phyloP scores from a whole-genome alignment of 2,329 filamentous ascomycete genomes.

The Chrysoporthe cubensis region DNA sequence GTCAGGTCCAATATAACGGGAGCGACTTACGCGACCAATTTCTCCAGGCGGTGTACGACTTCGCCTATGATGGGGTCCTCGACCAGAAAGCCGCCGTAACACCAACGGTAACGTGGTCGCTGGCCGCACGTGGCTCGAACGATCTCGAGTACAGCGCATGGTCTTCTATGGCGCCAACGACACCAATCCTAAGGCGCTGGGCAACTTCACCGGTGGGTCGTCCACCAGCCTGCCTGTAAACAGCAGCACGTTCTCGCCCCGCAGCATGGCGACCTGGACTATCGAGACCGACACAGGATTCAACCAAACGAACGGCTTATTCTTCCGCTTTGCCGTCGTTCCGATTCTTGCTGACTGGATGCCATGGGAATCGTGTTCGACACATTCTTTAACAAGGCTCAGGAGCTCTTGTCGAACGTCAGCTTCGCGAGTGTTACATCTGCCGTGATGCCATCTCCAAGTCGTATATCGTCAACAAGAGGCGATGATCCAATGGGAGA shows the following conservation, averaged over 20 bases:
- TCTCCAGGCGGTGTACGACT: constrained; percentile 21
- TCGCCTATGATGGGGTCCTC: constrained; percentile 19
- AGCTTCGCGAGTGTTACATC: background rate
- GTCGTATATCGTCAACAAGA: constrained; percentile 5
- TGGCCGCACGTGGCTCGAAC: background rate
- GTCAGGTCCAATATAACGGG: constrained; percentile 12
- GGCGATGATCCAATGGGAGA: constrained; percentile 2
- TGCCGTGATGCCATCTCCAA: constrained; percentile 17
- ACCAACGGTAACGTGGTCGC: constrained; percentile 5
- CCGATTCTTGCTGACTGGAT: constrained; percentile 11
- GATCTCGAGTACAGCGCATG: constrained; percentile 1
- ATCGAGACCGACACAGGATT: constrained; percentile 1
- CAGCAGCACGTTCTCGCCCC: constrained; percentile 15
- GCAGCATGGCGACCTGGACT: constrained; percentile 8
- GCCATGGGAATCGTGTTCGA: constrained; percentile 18
- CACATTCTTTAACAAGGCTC: constrained; percentile 9
- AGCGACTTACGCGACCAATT: constrained; percentile 12
- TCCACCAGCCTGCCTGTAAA: background rate
- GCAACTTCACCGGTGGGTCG: constrained; percentile 10
- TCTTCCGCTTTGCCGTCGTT: constrained; percentile 13
- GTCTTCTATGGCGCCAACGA: constrained; percentile 14
- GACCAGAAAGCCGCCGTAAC: constrained; percentile 19
- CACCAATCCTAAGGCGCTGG: constrained; percentile 7
- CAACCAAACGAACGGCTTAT: background rate
- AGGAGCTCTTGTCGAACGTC: constrained; percentile 12